These are phyloP conservation scores for Lycium ferocissimum DNA, from an alignment of 257 asterid species.

Conservation along the genomic window DNA sequence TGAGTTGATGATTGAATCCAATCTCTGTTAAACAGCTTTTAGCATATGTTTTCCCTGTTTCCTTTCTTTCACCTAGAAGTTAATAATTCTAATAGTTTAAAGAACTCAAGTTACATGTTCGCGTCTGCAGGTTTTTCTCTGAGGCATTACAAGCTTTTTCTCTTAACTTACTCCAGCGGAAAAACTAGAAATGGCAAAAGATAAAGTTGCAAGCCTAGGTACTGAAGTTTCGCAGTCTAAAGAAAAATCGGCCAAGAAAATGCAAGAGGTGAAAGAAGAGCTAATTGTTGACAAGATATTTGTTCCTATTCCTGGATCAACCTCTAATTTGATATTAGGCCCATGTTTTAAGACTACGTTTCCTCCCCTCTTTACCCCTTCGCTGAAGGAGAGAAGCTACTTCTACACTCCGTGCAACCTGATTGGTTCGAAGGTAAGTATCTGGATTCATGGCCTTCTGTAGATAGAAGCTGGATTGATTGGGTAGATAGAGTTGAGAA, in stretches of 20 bases:
- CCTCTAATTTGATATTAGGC: not conserved
- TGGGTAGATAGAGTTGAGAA: constrained; percentile 14
- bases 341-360: constrained; percentile 31
- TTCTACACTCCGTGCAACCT: not conserved
- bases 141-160: too few species aligned
- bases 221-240: not conserved
- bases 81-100: too few species aligned
- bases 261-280: constrained; percentile 15
- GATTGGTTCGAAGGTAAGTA: not conserved
- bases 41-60: too few species aligned
- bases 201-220: not conserved
- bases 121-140: too few species aligned
- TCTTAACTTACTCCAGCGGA: too few species aligned
- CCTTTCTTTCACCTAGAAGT: too few species aligned
- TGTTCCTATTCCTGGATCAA: not conserved
- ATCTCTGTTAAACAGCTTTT: too few species aligned
- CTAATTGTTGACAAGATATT: constrained; percentile 8
- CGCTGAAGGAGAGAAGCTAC: constrained; percentile 32
- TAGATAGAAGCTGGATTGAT: not conserved
- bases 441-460: too few species aligned
- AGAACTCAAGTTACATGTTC: too few species aligned
- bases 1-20: not conserved
- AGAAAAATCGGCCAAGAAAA: constrained; percentile 5
- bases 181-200: not conserved
- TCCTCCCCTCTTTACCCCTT: constrained; percentile 29